Evolutionary conservation across 352 stramenopile species (phyloP), one percentile per base, ranked within the genome.

Genomic region (Phytopythium litorale): DNA sequence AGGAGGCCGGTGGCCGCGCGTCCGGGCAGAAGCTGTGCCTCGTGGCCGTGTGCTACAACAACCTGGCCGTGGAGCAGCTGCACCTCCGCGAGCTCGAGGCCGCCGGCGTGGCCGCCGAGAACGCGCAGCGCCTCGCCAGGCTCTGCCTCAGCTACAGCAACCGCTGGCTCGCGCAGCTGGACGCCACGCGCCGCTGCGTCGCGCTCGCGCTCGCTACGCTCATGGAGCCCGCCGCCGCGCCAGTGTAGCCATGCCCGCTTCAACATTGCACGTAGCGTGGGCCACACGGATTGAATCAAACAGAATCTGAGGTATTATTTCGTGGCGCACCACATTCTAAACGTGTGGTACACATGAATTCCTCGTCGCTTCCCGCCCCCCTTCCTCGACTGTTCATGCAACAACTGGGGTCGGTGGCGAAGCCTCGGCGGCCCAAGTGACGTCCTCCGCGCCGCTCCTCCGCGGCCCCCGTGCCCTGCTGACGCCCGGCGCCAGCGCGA

Each of bases 141-240:
- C 76, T 98, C 13, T 98, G 90, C 58, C 78, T 98, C 11, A 94
- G 88, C 63, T 97, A 97, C 64, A 94, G 83, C 67, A 98, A 97
- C 50, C 83, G 91, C 7, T 98, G 89, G 84, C 76, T 97, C 19
- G 58, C 79, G 11, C 78, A 90, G 59, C 96, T 98, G 56, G 88
- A 98, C 67, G 75, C 76, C 7, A 97, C 92, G 15, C 92, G 92
- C 73, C 76, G 89, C 32, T 89, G 76, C 45, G 73, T 81, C 0
- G 76, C 78, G 12, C 67, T 88, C 11, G 84, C 81, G 19, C 88
- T 91, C 38, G 75, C 81, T 23, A 90, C 81, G 21, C 64, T 91
- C 6, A 86, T 91, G 77, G 81, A 90, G 43, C 67, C 3, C 77
- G 84, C 30, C 65, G 67, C 8, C 40, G 49, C 40, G 7, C 1